Evolutionary conservation across 139 green algal species (phyloP).

Genomic region (Spirogloea muscicola): DNA sequence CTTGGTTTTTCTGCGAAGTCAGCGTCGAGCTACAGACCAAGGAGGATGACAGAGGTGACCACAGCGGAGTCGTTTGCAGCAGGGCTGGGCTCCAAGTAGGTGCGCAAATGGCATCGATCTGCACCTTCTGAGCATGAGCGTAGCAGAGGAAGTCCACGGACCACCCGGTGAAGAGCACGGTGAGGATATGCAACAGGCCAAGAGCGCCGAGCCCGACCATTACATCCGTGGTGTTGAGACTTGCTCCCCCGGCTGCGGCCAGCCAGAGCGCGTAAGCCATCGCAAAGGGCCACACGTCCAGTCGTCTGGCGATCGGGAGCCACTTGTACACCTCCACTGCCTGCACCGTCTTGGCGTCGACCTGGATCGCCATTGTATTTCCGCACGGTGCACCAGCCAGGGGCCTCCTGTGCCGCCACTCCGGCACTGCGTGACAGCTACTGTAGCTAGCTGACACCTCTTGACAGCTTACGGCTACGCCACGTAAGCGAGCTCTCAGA

Average conservation of each 20-base stretch:
- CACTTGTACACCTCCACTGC: slow-evolving; percentile 39
- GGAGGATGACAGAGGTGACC: too few relatives aligned
- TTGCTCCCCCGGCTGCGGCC: slow-evolving; percentile 1
- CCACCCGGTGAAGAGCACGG: slow-evolving; percentile 38
- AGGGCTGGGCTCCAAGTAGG: too few relatives aligned
- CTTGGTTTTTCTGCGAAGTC: too few relatives aligned
- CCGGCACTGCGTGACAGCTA: neutral
- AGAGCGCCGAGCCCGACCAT: slow-evolving; percentile 8
- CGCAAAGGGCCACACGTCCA: slow-evolving; percentile 47
- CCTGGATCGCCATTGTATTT: slow-evolving; percentile 32
- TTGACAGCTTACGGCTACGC: neutral
- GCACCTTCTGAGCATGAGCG: slow-evolving; percentile 38
- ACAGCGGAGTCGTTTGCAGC: too few relatives aligned
- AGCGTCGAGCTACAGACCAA: too few relatives aligned
- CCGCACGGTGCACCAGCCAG: neutral
- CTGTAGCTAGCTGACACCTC: neutral
- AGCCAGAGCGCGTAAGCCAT: slow-evolving; percentile 25
- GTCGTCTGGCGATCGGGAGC: slow-evolving; percentile 12
- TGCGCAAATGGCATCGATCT: too few relatives aligned
- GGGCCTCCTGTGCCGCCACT: neutral
- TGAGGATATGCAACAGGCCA: slow-evolving; percentile 37
- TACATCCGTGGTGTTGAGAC: slow-evolving; percentile 14
- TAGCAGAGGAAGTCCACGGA: slow-evolving; percentile 46
- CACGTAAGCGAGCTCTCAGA: neutral
- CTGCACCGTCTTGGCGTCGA: slow-evolving; percentile 26